Conservation (phyloP, 1,284 basidiomycete genomes). For the Leccinum subfulvum region DNA sequence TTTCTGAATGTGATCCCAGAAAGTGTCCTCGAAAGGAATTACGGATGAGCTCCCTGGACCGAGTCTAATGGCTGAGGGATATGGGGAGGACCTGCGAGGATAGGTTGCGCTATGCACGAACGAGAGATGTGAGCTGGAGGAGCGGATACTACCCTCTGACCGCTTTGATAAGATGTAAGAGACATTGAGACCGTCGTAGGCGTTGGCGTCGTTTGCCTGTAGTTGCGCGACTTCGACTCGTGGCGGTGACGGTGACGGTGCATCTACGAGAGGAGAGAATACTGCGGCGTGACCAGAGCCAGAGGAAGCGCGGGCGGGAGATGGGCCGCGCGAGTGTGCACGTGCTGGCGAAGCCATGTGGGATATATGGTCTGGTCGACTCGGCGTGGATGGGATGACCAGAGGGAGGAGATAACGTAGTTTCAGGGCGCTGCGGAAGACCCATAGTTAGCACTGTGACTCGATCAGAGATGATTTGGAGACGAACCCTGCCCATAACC, state of each 20-base stretch:
- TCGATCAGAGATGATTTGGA: neutral
- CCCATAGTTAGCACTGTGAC: neutral
- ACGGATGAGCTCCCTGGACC: slow-evolving; percentile 52
- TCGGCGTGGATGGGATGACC: slow-evolving; percentile 45
- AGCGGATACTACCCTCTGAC: slow-evolving; percentile 33
- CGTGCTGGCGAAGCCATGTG: slow-evolving; percentile 25
- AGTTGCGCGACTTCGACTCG: slow-evolving; percentile 16
- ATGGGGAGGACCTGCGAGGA: slow-evolving; percentile 16
- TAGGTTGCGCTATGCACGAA: slow-evolving; percentile 30
- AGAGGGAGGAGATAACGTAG: slow-evolving; percentile 76
- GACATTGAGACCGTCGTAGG: slow-evolving; percentile 43
- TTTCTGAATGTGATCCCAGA: slow-evolving; percentile 48
- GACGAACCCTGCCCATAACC: slow-evolving; percentile 78
- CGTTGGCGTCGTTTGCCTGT: slow-evolving; percentile 18
- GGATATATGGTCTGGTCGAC: slow-evolving; percentile 29
- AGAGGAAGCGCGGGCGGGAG: slow-evolving; percentile 23
- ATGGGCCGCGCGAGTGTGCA: slow-evolving; percentile 22
- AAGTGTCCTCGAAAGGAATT: slow-evolving; percentile 56
- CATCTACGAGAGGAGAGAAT: slow-evolving; percentile 5
- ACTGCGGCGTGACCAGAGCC: slow-evolving; percentile 10
- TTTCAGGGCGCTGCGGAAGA: slow-evolving; percentile 64
- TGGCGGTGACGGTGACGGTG: slow-evolving; percentile 16
- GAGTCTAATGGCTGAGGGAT: slow-evolving; percentile 28
- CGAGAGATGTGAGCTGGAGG: slow-evolving; percentile 37
- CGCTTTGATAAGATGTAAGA: slow-evolving; percentile 41